Conservation (phyloP, 2,329 filamentous ascomycete species). For the Exserohilum turcica region DNA sequence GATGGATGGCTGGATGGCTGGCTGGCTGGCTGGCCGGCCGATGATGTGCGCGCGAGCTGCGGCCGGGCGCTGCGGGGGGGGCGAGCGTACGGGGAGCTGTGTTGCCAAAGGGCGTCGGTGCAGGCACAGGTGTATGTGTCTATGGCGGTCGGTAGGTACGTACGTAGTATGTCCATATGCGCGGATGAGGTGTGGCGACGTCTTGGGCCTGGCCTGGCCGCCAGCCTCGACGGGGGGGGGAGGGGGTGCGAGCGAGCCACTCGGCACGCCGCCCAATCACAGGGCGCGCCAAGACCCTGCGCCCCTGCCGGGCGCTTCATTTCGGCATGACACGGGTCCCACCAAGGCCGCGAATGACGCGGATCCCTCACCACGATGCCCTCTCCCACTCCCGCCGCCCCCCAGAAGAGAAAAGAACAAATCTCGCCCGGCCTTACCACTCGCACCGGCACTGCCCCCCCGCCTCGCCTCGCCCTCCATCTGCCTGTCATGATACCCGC, state of each 20-base stretch:
- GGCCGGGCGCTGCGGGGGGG: too few species aligned
- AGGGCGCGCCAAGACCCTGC: conserved; percentile 18
- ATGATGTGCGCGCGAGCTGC: too few species aligned
- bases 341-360: conserved; percentile 7
- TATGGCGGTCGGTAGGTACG: too few species aligned
- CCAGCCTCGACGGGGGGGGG: background rate
- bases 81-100: too few species aligned
- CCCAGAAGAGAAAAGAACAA: conserved; percentile 13
- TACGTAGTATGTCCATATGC: too few species aligned
- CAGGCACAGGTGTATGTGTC: too few species aligned
- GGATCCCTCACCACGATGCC: conserved; percentile 15
- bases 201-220: background rate
- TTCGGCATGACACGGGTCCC: conserved; percentile 22
- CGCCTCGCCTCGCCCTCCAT: background rate
- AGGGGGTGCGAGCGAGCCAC: background rate
- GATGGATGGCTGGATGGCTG: too few species aligned
- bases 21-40: too few species aligned
- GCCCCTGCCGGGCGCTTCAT: conserved; percentile 19
- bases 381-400: conserved; percentile 3
- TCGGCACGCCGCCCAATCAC: conserved; percentile 21
- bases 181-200: too few species aligned
- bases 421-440: conserved; percentile 7
- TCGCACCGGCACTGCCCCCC: too few species aligned
- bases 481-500: background rate
- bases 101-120: too few species aligned